A percentile compares a stretch with the other conserved stretches of the same genome.
Conservation (phyloP, 805 yeast genomes). For the Priceomyces carsonii region DNA sequence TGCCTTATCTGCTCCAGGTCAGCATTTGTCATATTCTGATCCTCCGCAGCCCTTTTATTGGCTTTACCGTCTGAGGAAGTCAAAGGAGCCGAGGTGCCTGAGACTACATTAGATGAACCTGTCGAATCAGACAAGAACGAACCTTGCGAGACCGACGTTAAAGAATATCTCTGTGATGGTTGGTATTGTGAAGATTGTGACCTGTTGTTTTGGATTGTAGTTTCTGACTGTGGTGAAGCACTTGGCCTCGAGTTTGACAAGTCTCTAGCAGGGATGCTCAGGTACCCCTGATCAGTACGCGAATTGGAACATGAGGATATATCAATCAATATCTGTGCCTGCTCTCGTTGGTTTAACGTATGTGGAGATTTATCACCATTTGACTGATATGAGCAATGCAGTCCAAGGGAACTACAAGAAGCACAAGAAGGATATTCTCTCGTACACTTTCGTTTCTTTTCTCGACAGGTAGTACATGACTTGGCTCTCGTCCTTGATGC, state of each 20-base stretch:
- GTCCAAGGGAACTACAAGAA: conserved; percentile 1
- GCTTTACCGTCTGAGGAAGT: too few species aligned
- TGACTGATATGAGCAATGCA: background rate
- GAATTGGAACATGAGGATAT: background rate
- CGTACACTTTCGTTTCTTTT: conserved; percentile 11
- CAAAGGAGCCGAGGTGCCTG: too few species aligned
- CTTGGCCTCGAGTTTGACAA: background rate
- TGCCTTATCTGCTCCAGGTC: too few species aligned
- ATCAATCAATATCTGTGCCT: background rate
- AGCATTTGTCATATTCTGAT: too few species aligned
- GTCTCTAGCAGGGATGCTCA: background rate
- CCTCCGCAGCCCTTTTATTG: too few species aligned
- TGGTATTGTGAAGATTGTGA: too few species aligned
- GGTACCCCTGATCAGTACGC: background rate
- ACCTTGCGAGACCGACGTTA: too few species aligned
- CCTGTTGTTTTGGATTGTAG: background rate
- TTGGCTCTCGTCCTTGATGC: conserved; percentile 7
- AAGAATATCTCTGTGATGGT: too few species aligned
- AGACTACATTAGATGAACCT: too few species aligned
- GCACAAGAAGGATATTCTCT: conserved; percentile 9
- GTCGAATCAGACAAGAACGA: too few species aligned
- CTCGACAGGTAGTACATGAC: conserved; percentile 11
- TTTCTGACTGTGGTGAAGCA: background rate
- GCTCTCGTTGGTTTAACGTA: conserved; percentile 4
- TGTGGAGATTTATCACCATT: conserved; percentile 1